A percentile compares a stretch with the other conserved stretches of the same genome.
Evolutionary conservation across 768 basidiomycete species (phyloP).

Genomic region (Amanita pseudoporphyria): DNA sequence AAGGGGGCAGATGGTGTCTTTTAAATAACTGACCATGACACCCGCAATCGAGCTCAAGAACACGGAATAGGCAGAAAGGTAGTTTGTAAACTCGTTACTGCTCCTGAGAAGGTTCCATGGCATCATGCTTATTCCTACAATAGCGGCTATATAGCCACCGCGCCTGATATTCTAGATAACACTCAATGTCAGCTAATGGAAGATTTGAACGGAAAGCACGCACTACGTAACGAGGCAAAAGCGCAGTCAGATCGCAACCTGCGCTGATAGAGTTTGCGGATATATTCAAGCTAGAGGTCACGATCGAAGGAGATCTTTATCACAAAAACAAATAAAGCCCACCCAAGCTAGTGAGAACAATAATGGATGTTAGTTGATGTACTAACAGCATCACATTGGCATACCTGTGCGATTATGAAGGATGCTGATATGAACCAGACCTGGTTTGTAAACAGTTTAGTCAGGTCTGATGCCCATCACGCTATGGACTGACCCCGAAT

Average conservation of each 20-base stretch:
- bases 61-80: conserved; percentile 75
- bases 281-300: conserved; percentile 53
- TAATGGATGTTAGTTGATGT: background rate
- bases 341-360: conserved; percentile 8
- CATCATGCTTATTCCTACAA: conserved; percentile 65
- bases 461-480: background rate
- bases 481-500: conserved; percentile 36
- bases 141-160: conserved; percentile 78
- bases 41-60: conserved; percentile 76
- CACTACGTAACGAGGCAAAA: conserved; percentile 69
- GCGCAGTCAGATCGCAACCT: conserved; percentile 73
- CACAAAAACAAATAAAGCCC: background rate
- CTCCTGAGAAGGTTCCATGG: conserved; percentile 71
- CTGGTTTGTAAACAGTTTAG: conserved; percentile 16
- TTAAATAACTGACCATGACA: conserved; percentile 47
- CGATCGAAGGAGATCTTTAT: background rate
- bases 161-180: conserved; percentile 61
- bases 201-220: conserved; percentile 12
- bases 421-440: conserved; percentile 73
- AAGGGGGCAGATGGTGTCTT: background rate
- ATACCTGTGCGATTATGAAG: conserved; percentile 70
- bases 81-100: conserved; percentile 70
- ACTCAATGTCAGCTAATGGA: background rate
- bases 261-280: conserved; percentile 79
- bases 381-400: background rate